These are phyloP conservation scores for Clonostachys solani DNA, from an alignment of 2,329 filamentous ascomycete genomes.

Conservation along the genomic window DNA sequence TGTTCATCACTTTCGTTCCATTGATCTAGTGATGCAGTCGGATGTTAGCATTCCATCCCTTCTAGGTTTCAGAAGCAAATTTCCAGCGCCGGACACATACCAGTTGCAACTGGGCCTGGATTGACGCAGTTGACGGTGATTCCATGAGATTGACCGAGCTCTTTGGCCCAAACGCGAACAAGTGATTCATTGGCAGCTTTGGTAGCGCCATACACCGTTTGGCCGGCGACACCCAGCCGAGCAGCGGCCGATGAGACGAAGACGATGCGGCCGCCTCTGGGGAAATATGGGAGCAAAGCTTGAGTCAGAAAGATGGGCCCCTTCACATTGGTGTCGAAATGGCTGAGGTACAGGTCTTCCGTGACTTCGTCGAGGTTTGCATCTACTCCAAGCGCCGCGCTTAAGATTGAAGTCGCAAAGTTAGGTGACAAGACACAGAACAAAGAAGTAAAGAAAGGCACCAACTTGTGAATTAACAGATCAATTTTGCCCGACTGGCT, in stretches of 20 bases:
- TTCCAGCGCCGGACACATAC: slow-evolving; percentile 16
- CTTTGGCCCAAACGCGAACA: slow-evolving; percentile 20
- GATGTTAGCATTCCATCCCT: background rate
- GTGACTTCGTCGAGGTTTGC: slow-evolving; percentile 9
- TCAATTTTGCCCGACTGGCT: slow-evolving; percentile 14
- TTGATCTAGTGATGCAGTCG: slow-evolving; percentile 7
- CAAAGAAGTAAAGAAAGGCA: background rate
- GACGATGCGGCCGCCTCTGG: slow-evolving; percentile 17
- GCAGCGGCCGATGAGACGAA: slow-evolving; percentile 13
- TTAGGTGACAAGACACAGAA: too few species aligned
- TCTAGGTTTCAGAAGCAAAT: background rate
- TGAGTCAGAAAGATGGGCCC: slow-evolving; percentile 16
- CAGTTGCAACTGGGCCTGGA: slow-evolving; percentile 26
- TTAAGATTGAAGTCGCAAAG: background rate
- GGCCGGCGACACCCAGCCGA: slow-evolving; percentile 5
- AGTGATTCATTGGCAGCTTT: slow-evolving; percentile 25
- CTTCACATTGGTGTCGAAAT: slow-evolving; percentile 12
- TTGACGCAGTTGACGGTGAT: slow-evolving; percentile 24
- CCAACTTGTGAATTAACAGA: slow-evolving; percentile 15
- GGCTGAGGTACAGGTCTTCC: slow-evolving; percentile 4
- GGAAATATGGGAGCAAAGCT: slow-evolving; percentile 18
- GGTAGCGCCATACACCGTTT: slow-evolving; percentile 24
- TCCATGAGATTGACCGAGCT: slow-evolving; percentile 23
- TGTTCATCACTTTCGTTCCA: slow-evolving; percentile 17
- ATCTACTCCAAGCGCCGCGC: slow-evolving; percentile 5